Evolutionary conservation across 495 filamentous ascomycete genomes (phyloP).

Genomic region (Durotheca rogersii): DNA sequence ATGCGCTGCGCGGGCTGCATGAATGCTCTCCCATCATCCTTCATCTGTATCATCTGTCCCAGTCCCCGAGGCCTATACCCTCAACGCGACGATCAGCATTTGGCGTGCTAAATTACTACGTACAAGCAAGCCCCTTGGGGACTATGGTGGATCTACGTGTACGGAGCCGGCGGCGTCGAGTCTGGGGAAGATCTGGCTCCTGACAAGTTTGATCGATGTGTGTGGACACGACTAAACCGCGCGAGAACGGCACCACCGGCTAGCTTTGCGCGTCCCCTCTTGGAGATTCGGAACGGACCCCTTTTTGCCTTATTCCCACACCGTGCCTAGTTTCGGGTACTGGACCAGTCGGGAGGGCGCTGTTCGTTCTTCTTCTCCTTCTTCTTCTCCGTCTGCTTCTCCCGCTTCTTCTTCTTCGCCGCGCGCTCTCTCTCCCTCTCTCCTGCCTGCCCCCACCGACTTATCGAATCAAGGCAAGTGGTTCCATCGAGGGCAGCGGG

Average conservation of each 20-base stretch:
- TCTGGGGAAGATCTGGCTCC: slow-evolving; percentile 20
- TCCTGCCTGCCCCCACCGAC: slow-evolving; percentile 2
- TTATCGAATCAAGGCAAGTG: slow-evolving; percentile 21
- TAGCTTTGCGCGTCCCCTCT: not conserved
- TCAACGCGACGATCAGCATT: slow-evolving; percentile 6
- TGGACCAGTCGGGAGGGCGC: too few species aligned
- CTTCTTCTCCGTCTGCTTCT: too few species aligned
- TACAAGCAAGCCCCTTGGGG: slow-evolving; percentile 1
- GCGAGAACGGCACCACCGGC: not conserved
- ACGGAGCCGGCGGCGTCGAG: slow-evolving; percentile 3
- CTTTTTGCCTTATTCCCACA: too few species aligned
- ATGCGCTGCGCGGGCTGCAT: slow-evolving; percentile 19
- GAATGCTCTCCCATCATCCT: slow-evolving; percentile 27
- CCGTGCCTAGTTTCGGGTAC: too few species aligned
- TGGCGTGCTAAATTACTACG: slow-evolving; percentile 12
- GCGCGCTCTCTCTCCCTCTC: slow-evolving; percentile 1
- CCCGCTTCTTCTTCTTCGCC: too few species aligned
- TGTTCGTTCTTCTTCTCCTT: too few species aligned
- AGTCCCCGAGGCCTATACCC: slow-evolving; percentile 12
- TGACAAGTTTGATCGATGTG: slow-evolving; percentile 17
- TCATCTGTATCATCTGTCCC: slow-evolving; percentile 22
- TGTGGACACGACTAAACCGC: not conserved
- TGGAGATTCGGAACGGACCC: slow-evolving; percentile 6
- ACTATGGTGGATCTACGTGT: slow-evolving; percentile 26
- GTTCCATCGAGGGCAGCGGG: slow-evolving; percentile 15